A percentile compares a stretch with the other conserved stretches of the same genome.
phyloP scores from a whole-genome alignment of 2,329 filamentous ascomycete species.

The Cyphellophora europaea region DNA sequence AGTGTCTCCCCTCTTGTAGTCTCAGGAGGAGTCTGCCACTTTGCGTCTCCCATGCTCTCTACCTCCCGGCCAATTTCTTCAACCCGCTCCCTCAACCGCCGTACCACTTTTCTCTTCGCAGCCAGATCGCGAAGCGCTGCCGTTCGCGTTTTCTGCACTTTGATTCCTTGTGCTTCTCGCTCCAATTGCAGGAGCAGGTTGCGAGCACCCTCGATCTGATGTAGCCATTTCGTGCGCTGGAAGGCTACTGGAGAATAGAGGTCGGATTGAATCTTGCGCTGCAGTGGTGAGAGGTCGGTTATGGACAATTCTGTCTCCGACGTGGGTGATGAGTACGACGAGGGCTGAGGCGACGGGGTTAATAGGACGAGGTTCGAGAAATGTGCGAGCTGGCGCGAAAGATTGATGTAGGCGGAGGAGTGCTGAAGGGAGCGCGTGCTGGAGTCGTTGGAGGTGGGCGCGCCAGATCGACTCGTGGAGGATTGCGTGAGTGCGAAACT shows the following conservation, averaged over 20 bases:
- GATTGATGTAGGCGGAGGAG: constrained; percentile 25
- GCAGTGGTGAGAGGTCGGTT: constrained; percentile 22
- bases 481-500: too few species aligned
- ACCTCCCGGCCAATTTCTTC: constrained; percentile 17
- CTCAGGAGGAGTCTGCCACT: constrained; percentile 4
- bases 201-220: constrained; percentile 38
- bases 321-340: neutral
- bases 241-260: constrained; percentile 29
- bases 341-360: constrained; percentile 10
- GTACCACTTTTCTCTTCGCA: constrained; percentile 24
- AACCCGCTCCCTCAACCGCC: constrained; percentile 12
- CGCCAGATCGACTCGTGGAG: neutral
- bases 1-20: constrained; percentile 14
- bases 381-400: constrained; percentile 32
- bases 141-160: constrained; percentile 28
- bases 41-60: constrained; percentile 8
- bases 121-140: constrained; percentile 30
- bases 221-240: constrained; percentile 28
- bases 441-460: too few species aligned
- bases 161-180: constrained; percentile 28
- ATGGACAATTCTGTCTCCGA: neutral
- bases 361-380: constrained; percentile 34
- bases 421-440: constrained; percentile 11
- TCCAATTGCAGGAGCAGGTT: constrained; percentile 31
- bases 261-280: constrained; percentile 16